These are phyloP conservation scores for Turritis glabra DNA, from an alignment of 345 rosid genomes.

Conservation along the genomic window DNA sequence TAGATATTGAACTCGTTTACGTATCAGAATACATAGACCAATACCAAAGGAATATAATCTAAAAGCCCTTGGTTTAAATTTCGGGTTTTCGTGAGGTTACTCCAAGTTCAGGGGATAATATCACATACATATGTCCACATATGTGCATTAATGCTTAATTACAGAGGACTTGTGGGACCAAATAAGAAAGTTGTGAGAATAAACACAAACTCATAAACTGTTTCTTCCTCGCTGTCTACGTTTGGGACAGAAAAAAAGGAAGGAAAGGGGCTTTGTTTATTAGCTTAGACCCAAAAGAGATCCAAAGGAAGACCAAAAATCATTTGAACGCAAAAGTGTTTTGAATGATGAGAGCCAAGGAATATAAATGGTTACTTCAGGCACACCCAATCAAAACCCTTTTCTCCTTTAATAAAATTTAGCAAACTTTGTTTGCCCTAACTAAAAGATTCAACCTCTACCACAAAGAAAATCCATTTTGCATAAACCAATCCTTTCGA, in stretches of 20 bases:
- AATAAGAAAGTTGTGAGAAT: constrained; percentile 25
- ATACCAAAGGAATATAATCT: background rate
- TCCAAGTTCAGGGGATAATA: background rate
- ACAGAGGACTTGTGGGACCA: constrained; percentile 33
- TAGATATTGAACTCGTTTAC: background rate
- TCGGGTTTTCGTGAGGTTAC: constrained; percentile 7
- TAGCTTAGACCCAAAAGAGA: constrained; percentile 42
- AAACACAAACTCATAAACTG: constrained; percentile 29
- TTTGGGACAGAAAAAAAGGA: constrained; percentile 28
- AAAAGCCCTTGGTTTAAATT: background rate
- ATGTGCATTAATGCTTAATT: constrained; percentile 23
- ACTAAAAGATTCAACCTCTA: constrained; percentile 24
- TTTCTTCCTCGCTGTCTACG: constrained; percentile 21
- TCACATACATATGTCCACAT: background rate
- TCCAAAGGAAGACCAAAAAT: constrained; percentile 28
- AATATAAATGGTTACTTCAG: constrained; percentile 38
- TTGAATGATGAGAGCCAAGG: constrained; percentile 36
- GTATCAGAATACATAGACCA: background rate
- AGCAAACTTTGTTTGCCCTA: constrained; percentile 36
- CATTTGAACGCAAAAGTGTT: constrained; percentile 36
- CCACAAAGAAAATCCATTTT: constrained; percentile 18
- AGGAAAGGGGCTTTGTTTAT: constrained; percentile 32
- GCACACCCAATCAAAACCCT: constrained; percentile 38
- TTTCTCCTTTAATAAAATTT: constrained; percentile 23
- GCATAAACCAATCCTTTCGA: constrained; percentile 31